Evolutionary conservation across 495 filamentous ascomycete species (phyloP).

Genomic region (Aspergillus kassunensis): DNA sequence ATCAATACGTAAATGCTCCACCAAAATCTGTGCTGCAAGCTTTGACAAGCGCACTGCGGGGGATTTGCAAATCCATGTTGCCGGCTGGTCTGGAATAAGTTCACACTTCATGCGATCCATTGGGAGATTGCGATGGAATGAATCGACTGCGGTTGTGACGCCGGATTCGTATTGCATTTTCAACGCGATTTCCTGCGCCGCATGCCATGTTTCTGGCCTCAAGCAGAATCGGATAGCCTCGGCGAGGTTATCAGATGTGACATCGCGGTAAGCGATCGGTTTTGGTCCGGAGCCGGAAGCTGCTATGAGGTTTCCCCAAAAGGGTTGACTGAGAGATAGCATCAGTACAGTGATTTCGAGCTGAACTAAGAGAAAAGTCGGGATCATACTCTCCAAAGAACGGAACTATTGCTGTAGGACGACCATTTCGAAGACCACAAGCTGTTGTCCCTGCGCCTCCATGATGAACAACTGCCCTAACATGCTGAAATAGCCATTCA

Average conservation of each 20-base stretch:
- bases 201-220: slow-evolving; percentile 49
- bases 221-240: slow-evolving; percentile 68
- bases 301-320: slow-evolving; percentile 76
- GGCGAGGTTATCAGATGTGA: slow-evolving; percentile 59
- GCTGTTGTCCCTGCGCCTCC: slow-evolving; percentile 66
- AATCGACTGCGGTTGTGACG: slow-evolving; percentile 63
- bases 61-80: slow-evolving; percentile 58
- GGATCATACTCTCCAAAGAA: slow-evolving; percentile 59
- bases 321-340: slow-evolving; percentile 50
- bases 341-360: not conserved
- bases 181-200: slow-evolving; percentile 55
- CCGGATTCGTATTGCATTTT: slow-evolving; percentile 67
- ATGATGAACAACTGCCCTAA: slow-evolving; percentile 60
- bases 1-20: slow-evolving; percentile 53
- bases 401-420: slow-evolving; percentile 59
- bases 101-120: slow-evolving; percentile 64
- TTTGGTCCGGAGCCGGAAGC: slow-evolving; percentile 61
- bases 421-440: slow-evolving; percentile 52
- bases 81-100: slow-evolving; percentile 59
- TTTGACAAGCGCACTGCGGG: slow-evolving; percentile 49
- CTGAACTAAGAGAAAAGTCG: not conserved
- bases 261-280: slow-evolving; percentile 67
- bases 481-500: slow-evolving; percentile 63
- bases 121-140: slow-evolving; percentile 64
- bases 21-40: slow-evolving; percentile 61